A percentile compares a stretch with the other conserved stretches of the same genome.
phyloP scores from a whole-genome alignment of 805 yeast species.

The Hanseniaspora singularis region DNA sequence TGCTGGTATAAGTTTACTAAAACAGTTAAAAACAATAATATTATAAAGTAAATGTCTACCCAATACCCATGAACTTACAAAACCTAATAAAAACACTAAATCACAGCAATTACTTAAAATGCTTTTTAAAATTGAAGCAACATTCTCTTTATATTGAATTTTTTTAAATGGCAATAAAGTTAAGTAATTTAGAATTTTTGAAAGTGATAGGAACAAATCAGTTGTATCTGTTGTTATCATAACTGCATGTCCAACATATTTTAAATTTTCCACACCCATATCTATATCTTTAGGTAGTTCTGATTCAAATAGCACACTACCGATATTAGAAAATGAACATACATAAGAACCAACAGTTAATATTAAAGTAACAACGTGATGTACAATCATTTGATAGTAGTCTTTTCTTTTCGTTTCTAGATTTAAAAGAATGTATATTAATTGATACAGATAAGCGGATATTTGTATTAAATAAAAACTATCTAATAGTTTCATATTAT shows the following conservation, averaged over 20 bases:
- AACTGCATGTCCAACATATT: conserved; percentile 45
- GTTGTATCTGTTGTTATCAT: conserved; percentile 72
- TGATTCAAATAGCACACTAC: neutral
- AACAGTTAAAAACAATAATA: conserved; percentile 8
- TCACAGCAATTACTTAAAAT: conserved; percentile 5
- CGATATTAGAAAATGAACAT: conserved; percentile 61
- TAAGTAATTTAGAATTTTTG: conserved; percentile 67
- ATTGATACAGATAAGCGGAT: conserved; percentile 73
- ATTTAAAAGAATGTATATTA: conserved; percentile 47
- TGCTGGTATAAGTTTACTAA: neutral
- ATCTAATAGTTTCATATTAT: conserved; percentile 32
- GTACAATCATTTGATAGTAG: conserved; percentile 73
- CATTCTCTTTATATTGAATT: neutral
- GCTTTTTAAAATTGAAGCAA: neutral
- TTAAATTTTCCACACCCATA: conserved; percentile 12
- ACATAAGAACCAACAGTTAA: conserved; percentile 61
- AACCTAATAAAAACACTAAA: conserved; percentile 2
- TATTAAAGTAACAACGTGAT: conserved; percentile 68
- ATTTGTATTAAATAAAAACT: conserved; percentile 58
- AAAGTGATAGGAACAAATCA: conserved; percentile 58
- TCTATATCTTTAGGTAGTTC: neutral
- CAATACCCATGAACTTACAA: conserved; percentile 10
- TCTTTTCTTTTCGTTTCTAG: conserved; percentile 74
- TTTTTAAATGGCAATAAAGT: conserved; percentile 30
- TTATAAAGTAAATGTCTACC: conserved; percentile 13